Conservation (phyloP, 1,284 basidiomycete genomes). For the Cutaneotrichosporon sp. region DNA sequence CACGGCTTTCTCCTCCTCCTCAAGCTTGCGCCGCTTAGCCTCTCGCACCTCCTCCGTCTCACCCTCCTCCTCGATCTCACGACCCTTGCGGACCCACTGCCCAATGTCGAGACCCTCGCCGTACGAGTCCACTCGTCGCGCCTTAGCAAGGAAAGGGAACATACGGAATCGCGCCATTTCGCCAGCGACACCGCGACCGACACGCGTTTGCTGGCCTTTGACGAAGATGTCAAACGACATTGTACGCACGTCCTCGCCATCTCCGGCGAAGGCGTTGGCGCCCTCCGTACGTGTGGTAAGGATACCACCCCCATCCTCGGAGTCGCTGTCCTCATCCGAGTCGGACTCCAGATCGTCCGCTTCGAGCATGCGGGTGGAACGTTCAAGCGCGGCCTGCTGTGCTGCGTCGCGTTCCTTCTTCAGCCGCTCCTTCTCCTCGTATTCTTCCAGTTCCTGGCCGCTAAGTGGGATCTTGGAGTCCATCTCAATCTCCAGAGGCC, state of each 20-base stretch:
- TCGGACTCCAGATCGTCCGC: constrained; percentile 61
- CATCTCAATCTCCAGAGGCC: constrained; percentile 66
- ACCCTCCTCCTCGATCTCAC: constrained; percentile 78
- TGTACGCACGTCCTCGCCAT: constrained; percentile 44
- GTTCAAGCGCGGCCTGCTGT: constrained; percentile 74
- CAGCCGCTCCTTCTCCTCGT: constrained; percentile 69
- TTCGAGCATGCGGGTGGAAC: constrained; percentile 83
- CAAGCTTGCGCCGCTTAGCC: constrained; percentile 61
- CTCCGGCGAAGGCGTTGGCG: constrained; percentile 35
- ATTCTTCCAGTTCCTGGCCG: constrained; percentile 77
- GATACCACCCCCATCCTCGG: constrained; percentile 62
- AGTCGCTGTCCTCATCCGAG: constrained; percentile 61
- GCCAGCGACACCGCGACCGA: constrained; percentile 52
- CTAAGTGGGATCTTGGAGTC: constrained; percentile 80
- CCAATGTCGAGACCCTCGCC: constrained; percentile 92
- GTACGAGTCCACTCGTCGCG: constrained; percentile 86
- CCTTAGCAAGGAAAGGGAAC: constrained; percentile 95
- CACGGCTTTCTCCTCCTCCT: constrained; percentile 77
- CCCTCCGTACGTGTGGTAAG: constrained; percentile 49
- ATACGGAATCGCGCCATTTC: constrained; percentile 69
- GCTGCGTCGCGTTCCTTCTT: constrained; percentile 82
- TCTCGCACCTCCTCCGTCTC: constrained; percentile 76
- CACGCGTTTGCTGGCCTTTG: constrained; percentile 80
- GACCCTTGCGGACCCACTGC: constrained; percentile 85
- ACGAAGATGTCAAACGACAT: constrained; percentile 94